These are phyloP conservation scores for Fusarium sp. DNA, from an alignment of 2,329 filamentous ascomycete genomes.

Conservation along the genomic window DNA sequence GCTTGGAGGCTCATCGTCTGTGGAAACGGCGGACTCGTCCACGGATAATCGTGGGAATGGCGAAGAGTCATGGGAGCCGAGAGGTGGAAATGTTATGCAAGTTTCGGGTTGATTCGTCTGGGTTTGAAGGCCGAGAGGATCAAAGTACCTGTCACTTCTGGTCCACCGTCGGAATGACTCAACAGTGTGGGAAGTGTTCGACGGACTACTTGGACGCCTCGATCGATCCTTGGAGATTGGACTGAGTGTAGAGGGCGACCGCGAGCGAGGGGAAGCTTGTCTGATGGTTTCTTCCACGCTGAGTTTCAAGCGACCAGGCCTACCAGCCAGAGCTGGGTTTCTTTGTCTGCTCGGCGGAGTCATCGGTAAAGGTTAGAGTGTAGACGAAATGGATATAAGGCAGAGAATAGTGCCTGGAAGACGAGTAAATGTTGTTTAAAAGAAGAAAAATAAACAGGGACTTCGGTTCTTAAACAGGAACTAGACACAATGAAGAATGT, in stretches of 20 bases:
- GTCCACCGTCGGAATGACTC: not conserved
- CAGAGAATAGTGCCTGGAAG: not conserved
- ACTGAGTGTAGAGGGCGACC: slow-evolving; percentile 23
- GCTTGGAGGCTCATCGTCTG: slow-evolving; percentile 7
- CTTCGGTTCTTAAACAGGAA: not conserved
- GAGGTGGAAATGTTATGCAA: not conserved
- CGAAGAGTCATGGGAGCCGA: not conserved
- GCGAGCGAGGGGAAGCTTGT: slow-evolving; percentile 16
- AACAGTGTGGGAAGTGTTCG: not conserved
- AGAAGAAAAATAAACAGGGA: not conserved
- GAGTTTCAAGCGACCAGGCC: slow-evolving; percentile 5
- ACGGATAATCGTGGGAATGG: slow-evolving; percentile 5
- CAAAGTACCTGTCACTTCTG: not conserved
- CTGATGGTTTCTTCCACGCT: slow-evolving; percentile 6
- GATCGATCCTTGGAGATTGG: slow-evolving; percentile 1
- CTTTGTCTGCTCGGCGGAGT: slow-evolving; percentile 12
- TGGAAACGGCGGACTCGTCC: slow-evolving; percentile 2
- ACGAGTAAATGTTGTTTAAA: not conserved
- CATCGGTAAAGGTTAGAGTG: not conserved
- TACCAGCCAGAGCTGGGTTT: slow-evolving; percentile 8
- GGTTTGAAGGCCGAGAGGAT: not conserved
- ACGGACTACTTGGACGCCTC: slow-evolving; percentile 16
- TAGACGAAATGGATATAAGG: slow-evolving; percentile 8
- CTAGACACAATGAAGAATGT: not conserved
- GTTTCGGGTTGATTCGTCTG: not conserved